Percentiles rank a stretch among this genome's conserved stretches.
phyloP scores from a whole-genome alignment of 148 eudicot species.

The Beta vulgaris region DNA sequence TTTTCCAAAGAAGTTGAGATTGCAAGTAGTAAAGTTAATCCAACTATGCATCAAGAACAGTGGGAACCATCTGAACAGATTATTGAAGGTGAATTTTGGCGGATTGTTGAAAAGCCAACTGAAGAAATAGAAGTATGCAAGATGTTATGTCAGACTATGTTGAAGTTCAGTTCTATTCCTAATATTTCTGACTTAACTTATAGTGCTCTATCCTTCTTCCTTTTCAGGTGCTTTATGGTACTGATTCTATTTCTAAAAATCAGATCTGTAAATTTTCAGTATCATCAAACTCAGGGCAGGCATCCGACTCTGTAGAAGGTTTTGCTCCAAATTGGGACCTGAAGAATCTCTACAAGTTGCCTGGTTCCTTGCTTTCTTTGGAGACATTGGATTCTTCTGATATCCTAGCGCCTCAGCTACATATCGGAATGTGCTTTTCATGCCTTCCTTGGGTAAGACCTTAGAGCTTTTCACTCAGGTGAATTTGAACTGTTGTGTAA shows the following conservation, averaged over 20 bases:
- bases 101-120: conserved; percentile 63
- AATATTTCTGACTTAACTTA: conserved; percentile 7
- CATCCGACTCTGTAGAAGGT: conserved; percentile 29
- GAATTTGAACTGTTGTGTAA: background rate
- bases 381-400: conserved; percentile 42
- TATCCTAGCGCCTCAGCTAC: conserved; percentile 47
- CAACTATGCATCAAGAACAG: conserved; percentile 11
- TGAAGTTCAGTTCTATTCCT: background rate
- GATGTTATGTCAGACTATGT: conserved; percentile 7
- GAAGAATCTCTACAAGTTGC: conserved; percentile 47
- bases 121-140: conserved; percentile 71
- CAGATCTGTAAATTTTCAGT: conserved; percentile 38
- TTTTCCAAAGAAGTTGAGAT: conserved; percentile 37
- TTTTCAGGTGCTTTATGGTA: conserved; percentile 61
- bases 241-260: conserved; percentile 31
- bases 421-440: conserved; percentile 88
- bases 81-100: conserved; percentile 82
- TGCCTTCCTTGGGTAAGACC: conserved; percentile 77
- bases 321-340: conserved; percentile 64
- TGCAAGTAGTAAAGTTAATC: conserved; percentile 21
- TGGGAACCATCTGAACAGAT: conserved; percentile 41
- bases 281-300: conserved; percentile 24
- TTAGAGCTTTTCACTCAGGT: conserved; percentile 4
- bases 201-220: conserved; percentile 9
- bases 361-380: conserved; percentile 72